phyloP scores from a whole-genome alignment of 768 basidiomycete species.

The Naganishia antarctica region DNA sequence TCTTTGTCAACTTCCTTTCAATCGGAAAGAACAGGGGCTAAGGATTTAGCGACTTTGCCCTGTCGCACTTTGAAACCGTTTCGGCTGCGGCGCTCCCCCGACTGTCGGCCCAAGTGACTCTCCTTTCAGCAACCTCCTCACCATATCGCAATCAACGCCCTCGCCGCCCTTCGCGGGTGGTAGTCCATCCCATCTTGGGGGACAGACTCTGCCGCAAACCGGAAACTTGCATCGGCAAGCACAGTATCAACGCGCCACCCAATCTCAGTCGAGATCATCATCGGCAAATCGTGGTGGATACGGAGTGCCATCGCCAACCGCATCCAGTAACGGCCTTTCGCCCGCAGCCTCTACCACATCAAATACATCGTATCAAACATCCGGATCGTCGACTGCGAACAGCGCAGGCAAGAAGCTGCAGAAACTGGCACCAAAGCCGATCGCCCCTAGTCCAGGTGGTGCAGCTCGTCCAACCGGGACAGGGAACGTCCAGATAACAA shows the following conservation, averaged over 20 bases:
- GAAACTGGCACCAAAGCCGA: constrained; percentile 23
- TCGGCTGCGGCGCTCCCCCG: not conserved
- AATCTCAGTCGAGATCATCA: constrained; percentile 6
- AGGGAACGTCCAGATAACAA: constrained; percentile 11
- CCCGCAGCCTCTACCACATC: constrained; percentile 15
- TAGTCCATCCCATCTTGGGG: constrained; percentile 1
- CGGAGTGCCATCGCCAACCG: constrained; percentile 1
- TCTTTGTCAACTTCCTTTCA: not conserved
- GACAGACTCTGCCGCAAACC: not conserved
- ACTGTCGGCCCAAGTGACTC: not conserved
- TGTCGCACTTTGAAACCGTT: constrained; percentile 10
- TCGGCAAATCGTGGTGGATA: constrained; percentile 17
- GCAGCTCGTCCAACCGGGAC: not conserved
- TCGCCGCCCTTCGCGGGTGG: constrained; percentile 20
- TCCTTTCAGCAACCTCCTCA: constrained; percentile 14
- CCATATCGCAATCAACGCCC: constrained; percentile 16
- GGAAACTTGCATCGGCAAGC: constrained; percentile 14
- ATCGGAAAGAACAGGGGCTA: not conserved
- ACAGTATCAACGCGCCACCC: constrained; percentile 12
- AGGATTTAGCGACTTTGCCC: not conserved
- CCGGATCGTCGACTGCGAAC: not conserved
- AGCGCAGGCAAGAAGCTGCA: constrained; percentile 20
- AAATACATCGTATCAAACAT: constrained; percentile 10
- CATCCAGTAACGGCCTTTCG: constrained; percentile 19
- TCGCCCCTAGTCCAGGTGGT: constrained; percentile 3